Percentiles rank a stretch among this genome's conserved stretches.
Evolutionary conservation across 2,329 filamentous ascomycete genomes (phyloP).

Genomic region (Exophiala sideris): DNA sequence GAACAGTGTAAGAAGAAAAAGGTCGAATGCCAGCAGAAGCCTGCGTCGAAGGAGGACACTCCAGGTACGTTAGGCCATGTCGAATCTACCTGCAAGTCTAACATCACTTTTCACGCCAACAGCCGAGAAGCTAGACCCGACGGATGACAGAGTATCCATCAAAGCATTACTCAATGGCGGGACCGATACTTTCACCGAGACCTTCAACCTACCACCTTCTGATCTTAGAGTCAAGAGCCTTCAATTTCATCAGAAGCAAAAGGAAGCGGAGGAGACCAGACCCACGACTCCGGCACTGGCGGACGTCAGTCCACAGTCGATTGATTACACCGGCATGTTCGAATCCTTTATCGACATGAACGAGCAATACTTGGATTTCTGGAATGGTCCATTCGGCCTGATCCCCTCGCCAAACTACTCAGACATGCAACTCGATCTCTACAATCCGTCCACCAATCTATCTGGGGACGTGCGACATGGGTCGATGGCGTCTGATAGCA

Average conservation of each 20-base stretch:
- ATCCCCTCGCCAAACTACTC: conserved; percentile 18
- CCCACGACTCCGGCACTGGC: neutral
- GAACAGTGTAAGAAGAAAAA: conserved; percentile 44
- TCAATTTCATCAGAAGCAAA: conserved; percentile 36
- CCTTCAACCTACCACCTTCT: conserved; percentile 42
- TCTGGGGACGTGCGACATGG: conserved; percentile 3
- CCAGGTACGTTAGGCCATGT: conserved; percentile 25
- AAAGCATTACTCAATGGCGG: conserved; percentile 46
- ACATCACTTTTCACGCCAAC: neutral
- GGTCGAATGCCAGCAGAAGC: conserved; percentile 35
- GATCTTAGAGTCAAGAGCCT: conserved; percentile 38
- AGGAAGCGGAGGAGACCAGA: conserved; percentile 17
- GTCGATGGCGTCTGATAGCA: conserved; percentile 9
- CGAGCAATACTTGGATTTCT: conserved; percentile 22
- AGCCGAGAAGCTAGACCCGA: conserved; percentile 5
- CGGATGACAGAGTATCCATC: conserved; percentile 43
- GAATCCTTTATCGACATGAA: conserved; percentile 14
- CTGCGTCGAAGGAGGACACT: conserved; percentile 16
- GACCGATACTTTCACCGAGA: conserved; percentile 45
- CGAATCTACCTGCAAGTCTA: too few species aligned
- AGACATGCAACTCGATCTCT: conserved; percentile 19
- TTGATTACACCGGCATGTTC: conserved; percentile 20
- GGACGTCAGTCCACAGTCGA: conserved; percentile 1
- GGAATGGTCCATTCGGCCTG: conserved; percentile 21
- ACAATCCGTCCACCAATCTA: conserved; percentile 10